Conservation (phyloP, 352 stramenopile species). For the Globisporangium radiosum region DNA sequence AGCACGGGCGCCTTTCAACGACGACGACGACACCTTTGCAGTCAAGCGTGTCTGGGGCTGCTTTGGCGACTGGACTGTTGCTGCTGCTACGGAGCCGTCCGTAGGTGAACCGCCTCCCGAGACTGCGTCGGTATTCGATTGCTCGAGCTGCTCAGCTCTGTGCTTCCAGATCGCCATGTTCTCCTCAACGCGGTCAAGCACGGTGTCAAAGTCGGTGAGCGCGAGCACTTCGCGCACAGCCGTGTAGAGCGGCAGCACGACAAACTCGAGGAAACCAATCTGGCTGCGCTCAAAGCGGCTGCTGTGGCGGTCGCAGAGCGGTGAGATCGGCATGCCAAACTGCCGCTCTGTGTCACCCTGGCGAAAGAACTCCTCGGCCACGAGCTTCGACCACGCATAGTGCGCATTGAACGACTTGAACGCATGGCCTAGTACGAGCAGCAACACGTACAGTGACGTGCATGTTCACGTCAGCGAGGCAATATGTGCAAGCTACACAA, state of each 20-base stretch:
- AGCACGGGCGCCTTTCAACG: background rate
- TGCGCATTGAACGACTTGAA: constrained; percentile 58
- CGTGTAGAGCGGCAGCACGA: constrained; percentile 60
- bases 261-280: constrained; percentile 68
- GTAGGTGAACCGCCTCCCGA: background rate
- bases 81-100: background rate
- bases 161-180: constrained; percentile 49
- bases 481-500: too few relatives aligned
- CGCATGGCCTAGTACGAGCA: constrained; percentile 24
- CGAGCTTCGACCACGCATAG: constrained; percentile 49
- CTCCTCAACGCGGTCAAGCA: constrained; percentile 35
- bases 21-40: too few relatives aligned
- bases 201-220: constrained; percentile 32
- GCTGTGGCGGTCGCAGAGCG: constrained; percentile 47
- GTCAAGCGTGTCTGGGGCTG: background rate
- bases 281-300: constrained; percentile 61
- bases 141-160: constrained; percentile 10
- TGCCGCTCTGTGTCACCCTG: constrained; percentile 61
- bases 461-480: too few relatives aligned
- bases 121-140: background rate
- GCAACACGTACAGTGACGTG: too few relatives aligned
- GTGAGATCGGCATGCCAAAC: constrained; percentile 48
- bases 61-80: background rate
- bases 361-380: constrained; percentile 61
- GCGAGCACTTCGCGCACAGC: constrained; percentile 42